Conservation (phyloP, 306 rosid species). For the Glycine soja region DNA sequence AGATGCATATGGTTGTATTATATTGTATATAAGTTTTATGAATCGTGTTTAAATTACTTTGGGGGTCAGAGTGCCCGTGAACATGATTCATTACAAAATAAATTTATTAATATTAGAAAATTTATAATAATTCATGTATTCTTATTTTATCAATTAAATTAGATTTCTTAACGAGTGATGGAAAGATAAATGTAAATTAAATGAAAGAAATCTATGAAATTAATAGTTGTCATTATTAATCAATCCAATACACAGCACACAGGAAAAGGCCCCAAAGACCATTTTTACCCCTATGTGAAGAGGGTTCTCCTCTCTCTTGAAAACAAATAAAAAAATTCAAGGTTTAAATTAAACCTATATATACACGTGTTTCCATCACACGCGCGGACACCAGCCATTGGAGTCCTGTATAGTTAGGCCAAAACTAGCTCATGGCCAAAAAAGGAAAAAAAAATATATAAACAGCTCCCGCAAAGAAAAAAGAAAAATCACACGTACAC, state of each 20-base stretch:
- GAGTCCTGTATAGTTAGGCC: slow-evolving; percentile 59
- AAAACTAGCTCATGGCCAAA: slow-evolving; percentile 52
- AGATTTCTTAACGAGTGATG: no score
- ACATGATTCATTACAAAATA: background rate
- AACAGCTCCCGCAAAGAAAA: slow-evolving; percentile 56
- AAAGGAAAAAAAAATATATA: slow-evolving; percentile 10
- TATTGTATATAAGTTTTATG: background rate
- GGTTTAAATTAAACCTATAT: slow-evolving; percentile 34
- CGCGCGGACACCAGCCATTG: slow-evolving; percentile 48
- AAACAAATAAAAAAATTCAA: slow-evolving; percentile 42
- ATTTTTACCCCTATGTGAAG: slow-evolving; percentile 43
- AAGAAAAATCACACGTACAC: slow-evolving; percentile 47
- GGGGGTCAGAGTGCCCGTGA: background rate
- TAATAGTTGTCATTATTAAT: slow-evolving; percentile 46
- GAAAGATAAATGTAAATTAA: no score
- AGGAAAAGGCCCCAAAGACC: slow-evolving; percentile 85
- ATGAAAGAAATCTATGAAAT: slow-evolving; percentile 28
- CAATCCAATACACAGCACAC: slow-evolving; percentile 65
- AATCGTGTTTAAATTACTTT: background rate
- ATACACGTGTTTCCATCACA: slow-evolving; percentile 63
- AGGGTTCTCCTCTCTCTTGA: slow-evolving; percentile 35
- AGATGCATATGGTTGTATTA: background rate
- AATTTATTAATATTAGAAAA: no score
- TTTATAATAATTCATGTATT: no score
- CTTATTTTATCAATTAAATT: no score